Evolutionary conservation across 352 stramenopile species (phyloP).

Genomic region (Hyphochytrium catenoides): DNA sequence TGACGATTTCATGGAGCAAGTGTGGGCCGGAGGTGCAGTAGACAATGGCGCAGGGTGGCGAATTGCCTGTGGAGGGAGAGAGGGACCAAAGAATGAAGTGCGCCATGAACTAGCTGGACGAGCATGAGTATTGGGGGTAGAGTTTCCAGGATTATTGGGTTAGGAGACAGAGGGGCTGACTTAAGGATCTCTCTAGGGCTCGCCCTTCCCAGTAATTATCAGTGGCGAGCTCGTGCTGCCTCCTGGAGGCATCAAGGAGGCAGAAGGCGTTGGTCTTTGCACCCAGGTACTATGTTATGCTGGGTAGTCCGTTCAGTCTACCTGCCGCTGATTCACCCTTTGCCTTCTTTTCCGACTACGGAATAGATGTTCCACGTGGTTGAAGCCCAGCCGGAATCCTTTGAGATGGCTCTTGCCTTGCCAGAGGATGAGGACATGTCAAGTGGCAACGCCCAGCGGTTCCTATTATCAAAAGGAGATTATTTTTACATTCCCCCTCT

Average conservation of each 20-base stretch:
- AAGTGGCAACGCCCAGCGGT: slow-evolving; percentile 73
- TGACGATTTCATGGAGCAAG: too few relatives aligned
- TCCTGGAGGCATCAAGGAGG: slow-evolving; percentile 77
- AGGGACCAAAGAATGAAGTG: too few relatives aligned
- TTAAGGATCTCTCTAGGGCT: too few relatives aligned
- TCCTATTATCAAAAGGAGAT: slow-evolving; percentile 74
- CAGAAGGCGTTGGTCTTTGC: slow-evolving; percentile 72
- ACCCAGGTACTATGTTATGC: slow-evolving; percentile 85
- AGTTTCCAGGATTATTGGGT: too few relatives aligned
- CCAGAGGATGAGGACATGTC: slow-evolving; percentile 40
- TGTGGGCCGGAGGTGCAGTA: too few relatives aligned
- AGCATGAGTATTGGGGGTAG: too few relatives aligned
- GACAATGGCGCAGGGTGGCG: too few relatives aligned
- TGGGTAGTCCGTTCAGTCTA: slow-evolving; percentile 50
- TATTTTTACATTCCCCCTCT: slow-evolving; percentile 88
- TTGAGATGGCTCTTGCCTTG: slow-evolving; percentile 14
- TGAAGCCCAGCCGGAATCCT: slow-evolving; percentile 9
- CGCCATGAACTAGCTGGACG: too few relatives aligned
- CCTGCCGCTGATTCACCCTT: too few relatives aligned
- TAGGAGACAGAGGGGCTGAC: too few relatives aligned
- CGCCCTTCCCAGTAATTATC: slow-evolving; percentile 55
- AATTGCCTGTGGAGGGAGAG: too few relatives aligned
- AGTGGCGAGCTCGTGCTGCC: slow-evolving; percentile 72
- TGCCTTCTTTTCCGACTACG: too few relatives aligned
- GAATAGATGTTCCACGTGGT: slow-evolving; percentile 39